Evolutionary conservation across 768 basidiomycete species (phyloP), one percentile per base, ranked within the genome.

Genomic region (Tylopilus plumbeoviolaceoides): DNA sequence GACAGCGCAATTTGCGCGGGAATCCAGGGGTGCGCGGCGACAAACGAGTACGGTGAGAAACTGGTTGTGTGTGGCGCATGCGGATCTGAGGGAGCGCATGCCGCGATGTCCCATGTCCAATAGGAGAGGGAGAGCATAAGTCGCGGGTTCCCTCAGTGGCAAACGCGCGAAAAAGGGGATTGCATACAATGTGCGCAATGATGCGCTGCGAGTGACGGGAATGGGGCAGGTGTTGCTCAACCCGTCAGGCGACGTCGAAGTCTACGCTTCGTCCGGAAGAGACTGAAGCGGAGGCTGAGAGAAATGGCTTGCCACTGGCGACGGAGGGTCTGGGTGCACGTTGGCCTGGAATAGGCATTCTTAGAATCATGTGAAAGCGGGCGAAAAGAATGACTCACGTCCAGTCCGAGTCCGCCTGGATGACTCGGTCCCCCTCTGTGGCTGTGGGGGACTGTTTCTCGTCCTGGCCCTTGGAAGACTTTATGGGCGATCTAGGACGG

Each of bases 221-320:
- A 59, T 14, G 17, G 20, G 25, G 54, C 51, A 35, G 21, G 15
- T 20, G 0, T 20, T 23, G 48, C 45, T 70, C 55, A 68, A 31
- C 66, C 59, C 7, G 66, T 63, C 59, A 69, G 33, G 30, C 61
- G 58, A 41, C 70, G 67, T 46, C 57, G 57, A 20, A 73, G 60
- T 54, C 69, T 56, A 42, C 75, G 73, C 54, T 76, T 75, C 18
- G 73, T 76, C 48, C 83, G 71, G 65, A 85, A 86, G 40, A 85
- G 67, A 51, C 74, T 70, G 59, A 86, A 84, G 40, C 81, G 74
- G 28, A 85, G 58, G 52, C 81, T 69, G 20, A 86, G 75, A 0
- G 74, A 65, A 27, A 85, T 55, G 9, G 83, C 81, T 59, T 83
- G 81, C 84, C 85, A 85, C 52, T 83, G 79, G 9, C 79, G 72